Evolutionary conservation across 1,284 basidiomycete species (phyloP).

Genomic region (Cryptococcus jaspeensis): DNA sequence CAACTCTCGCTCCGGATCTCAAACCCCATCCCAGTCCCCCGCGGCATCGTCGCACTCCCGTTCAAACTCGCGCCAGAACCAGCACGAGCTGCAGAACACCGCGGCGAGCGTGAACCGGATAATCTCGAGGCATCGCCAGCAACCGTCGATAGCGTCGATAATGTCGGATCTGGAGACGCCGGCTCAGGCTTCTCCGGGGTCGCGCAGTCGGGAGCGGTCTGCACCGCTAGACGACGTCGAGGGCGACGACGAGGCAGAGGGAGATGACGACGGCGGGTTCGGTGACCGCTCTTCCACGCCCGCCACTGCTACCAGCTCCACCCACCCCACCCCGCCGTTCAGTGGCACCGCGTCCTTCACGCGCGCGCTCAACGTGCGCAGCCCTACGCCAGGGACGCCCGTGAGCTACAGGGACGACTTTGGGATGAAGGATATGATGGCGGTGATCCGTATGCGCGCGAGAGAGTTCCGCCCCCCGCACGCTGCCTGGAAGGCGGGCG

Average conservation of each 20-base stretch:
- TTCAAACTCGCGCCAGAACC: conserved; percentile 14
- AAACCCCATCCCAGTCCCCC: neutral
- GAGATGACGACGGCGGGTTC: conserved; percentile 5
- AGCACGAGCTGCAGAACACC: conserved; percentile 18
- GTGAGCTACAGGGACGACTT: conserved; percentile 75
- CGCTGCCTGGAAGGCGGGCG: neutral
- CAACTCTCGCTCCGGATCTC: conserved; percentile 18
- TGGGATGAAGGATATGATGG: conserved; percentile 76
- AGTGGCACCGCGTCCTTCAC: conserved; percentile 26
- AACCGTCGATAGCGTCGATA: conserved; percentile 49
- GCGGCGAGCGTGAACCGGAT: conserved; percentile 34
- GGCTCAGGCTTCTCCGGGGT: conserved; percentile 9
- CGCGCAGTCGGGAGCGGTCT: conserved; percentile 8
- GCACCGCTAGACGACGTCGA: neutral
- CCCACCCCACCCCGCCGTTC: conserved; percentile 38
- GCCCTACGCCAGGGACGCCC: conserved; percentile 38
- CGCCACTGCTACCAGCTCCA: conserved; percentile 39
- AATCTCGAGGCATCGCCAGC: conserved; percentile 43
- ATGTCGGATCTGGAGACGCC: conserved; percentile 31
- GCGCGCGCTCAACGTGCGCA: conserved; percentile 27
- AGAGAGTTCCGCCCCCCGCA: conserved; percentile 38
- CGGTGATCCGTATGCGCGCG: conserved; percentile 70
- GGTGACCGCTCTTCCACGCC: conserved; percentile 37
- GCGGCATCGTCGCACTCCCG: neutral
- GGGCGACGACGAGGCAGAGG: conserved; percentile 1